Evolutionary conservation across 2,329 filamentous ascomycete genomes (phyloP).

Genomic region (Falciphora oryzae): DNA sequence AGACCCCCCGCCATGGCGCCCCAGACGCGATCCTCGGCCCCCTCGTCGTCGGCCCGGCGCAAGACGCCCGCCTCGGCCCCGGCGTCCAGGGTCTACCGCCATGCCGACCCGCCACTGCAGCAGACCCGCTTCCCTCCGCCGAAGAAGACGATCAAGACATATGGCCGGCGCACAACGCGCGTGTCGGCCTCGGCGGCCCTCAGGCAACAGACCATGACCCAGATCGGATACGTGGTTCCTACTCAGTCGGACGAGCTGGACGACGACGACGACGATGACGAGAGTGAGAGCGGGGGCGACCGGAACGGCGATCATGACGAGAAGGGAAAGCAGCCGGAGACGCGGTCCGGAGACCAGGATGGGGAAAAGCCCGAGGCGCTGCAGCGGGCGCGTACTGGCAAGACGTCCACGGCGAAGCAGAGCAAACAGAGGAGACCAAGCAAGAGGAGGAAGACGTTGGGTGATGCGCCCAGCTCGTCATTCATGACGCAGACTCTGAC

Average conservation of each 20-base stretch:
- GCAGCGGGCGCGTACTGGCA: too few relatives aligned
- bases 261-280: slow-evolving; percentile 12
- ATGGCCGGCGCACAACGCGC: slow-evolving; percentile 18
- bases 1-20: slow-evolving; percentile 15
- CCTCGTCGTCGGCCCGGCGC: slow-evolving; percentile 5
- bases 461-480: slow-evolving; percentile 21
- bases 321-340: slow-evolving; percentile 8
- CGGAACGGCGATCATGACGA: background rate
- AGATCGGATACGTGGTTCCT: slow-evolving; percentile 23
- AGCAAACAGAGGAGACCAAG: slow-evolving; percentile 11
- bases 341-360: background rate
- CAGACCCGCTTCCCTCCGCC: slow-evolving; percentile 26
- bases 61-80: slow-evolving; percentile 9
- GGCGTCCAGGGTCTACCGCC: slow-evolving; percentile 19
- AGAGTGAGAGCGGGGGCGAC: background rate
- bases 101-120: slow-evolving; percentile 17
- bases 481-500: slow-evolving; percentile 30
- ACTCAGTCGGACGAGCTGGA: slow-evolving; percentile 8
- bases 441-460: slow-evolving; percentile 24
- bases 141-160: slow-evolving; percentile 21
- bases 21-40: slow-evolving; percentile 13
- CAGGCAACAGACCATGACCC: slow-evolving; percentile 29
- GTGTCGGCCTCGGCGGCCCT: slow-evolving; percentile 12
- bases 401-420: slow-evolving; percentile 4
- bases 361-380: too few relatives aligned